Percentiles rank a stretch among this genome's conserved stretches.
These are phyloP conservation scores for Sarcocystis neurona DNA, from an alignment of 169 alveolate genomes.

Conservation along the genomic window DNA sequence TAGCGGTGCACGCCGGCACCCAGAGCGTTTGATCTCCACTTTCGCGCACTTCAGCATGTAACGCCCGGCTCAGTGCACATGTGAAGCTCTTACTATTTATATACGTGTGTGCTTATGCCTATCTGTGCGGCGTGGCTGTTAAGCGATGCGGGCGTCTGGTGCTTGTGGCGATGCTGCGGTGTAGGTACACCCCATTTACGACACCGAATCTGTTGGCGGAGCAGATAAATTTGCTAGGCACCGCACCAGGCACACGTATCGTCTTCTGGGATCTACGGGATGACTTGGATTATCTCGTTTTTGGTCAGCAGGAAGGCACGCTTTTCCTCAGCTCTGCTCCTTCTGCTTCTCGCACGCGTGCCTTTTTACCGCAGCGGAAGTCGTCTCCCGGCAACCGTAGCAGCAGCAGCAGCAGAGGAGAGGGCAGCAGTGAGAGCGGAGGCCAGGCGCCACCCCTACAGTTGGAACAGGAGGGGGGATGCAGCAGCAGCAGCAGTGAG, in stretches of 20 bases:
- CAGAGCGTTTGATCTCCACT: no score
- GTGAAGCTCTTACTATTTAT: no score
- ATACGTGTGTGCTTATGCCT: no score
- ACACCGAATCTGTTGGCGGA: slow-evolving; percentile 86
- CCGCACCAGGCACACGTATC: slow-evolving; percentile 83
- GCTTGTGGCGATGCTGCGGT: background rate
- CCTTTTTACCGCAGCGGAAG: slow-evolving; percentile 3
- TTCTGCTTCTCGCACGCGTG: background rate
- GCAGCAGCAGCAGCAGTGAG: background rate
- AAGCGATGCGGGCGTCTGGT: no score
- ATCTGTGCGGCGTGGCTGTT: no score
- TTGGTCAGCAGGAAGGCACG: slow-evolving; percentile 74
- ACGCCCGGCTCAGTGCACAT: no score
- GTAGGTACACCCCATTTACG: slow-evolving; percentile 81
- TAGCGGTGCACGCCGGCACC: no score
- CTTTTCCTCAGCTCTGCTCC: slow-evolving; percentile 71
- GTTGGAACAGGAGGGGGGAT: no score
- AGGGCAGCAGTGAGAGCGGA: background rate
- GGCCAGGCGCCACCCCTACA: background rate
- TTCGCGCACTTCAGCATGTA: no score
- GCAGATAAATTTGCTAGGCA: slow-evolving; percentile 84
- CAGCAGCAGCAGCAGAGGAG: background rate
- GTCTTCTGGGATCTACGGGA: slow-evolving; percentile 85
- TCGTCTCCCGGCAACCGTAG: slow-evolving; percentile 22
- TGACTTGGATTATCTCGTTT: slow-evolving; percentile 79